Base-by-base conservation (phyloP, 495 filamentous ascomycete genomes). In the Podospora comata region DNA sequence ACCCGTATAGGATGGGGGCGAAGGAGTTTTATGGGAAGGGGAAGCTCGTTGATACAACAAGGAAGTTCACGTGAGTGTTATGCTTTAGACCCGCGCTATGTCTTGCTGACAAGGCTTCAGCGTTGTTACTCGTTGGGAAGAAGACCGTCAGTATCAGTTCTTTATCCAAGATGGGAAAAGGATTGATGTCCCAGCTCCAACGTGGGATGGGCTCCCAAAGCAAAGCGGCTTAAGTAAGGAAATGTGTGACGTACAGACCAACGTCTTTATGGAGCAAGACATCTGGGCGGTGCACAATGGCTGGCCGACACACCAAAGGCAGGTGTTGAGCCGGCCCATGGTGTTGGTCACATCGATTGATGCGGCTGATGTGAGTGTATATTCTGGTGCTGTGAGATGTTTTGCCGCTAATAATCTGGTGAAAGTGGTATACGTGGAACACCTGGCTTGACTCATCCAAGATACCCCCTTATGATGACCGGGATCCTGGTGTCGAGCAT, bases 121-220 rank as follows among this genome's bases (percentile, higher is more conserved):
- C 32, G 87, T 91, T 27, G 87, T 91, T 56, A 90, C 89, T 5
- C 88, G 89, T 72, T 92, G 91, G 69, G 18, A 54, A 4, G 67
- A 60, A 5, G n/a, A 58, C n/a, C 55, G 77, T 72, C 65, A 83
- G 87, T 77, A 85, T 91, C 79, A 82, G 62, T 82, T 90, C 76
- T 91, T 91, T 79, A 83, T 91, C 53, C 90, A 92, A 77, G 76
- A 86, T 77, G 87, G 87, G 60, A 80, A 80, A 61, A 82, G 85
- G 64, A 86, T 91, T 74, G 72, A 78, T 60, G 85, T 81, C 59
- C 80, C 81, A 27, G 69, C 88, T 75, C 81, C 87, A 0, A 73
- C 65, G 4, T 56, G 59, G 67, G 53, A 72, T 13, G 82, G 82
- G 16, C 75, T 89, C 68, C 67, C 68, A 7, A 67, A 80, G 30